Evolutionary conservation across 2,329 filamentous ascomycete species (phyloP).

Genomic region (Dactylella cylindrospora): DNA sequence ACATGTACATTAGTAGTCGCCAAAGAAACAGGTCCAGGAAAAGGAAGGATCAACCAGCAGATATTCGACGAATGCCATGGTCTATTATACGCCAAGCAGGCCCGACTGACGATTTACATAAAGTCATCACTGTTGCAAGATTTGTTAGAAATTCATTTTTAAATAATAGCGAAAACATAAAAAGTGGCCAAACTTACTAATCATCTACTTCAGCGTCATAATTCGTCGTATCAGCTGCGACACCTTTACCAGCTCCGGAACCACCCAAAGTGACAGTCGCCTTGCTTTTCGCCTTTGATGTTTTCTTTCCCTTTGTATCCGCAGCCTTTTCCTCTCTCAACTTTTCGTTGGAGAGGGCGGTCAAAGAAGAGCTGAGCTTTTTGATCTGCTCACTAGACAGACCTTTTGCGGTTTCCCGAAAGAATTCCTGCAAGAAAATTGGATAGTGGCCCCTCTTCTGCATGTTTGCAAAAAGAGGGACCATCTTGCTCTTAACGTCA

Average conservation of each 20-base stretch:
- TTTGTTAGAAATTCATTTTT: constrained; percentile 44
- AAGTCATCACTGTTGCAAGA: constrained; percentile 63
- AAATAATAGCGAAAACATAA: constrained; percentile 5
- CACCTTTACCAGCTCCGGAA: constrained; percentile 57
- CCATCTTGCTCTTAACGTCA: constrained; percentile 73
- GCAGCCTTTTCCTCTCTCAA: constrained; percentile 96
- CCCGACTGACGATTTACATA: constrained; percentile 64
- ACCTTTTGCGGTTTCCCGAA: constrained; percentile 82
- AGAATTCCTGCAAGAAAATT: constrained; percentile 86
- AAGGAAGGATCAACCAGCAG: too few relatives aligned
- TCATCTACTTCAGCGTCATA: constrained; percentile 81
- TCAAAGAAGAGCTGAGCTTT: constrained; percentile 84
- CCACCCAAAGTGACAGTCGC: constrained; percentile 69
- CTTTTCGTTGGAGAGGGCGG: constrained; percentile 94
- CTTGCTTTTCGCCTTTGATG: constrained; percentile 95
- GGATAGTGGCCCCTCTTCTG: constrained; percentile 86
- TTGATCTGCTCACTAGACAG: constrained; percentile 92
- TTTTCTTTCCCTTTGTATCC: constrained; percentile 95
- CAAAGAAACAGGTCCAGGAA: too few relatives aligned
- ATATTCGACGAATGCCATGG: too few relatives aligned
- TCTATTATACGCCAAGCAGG: too few relatives aligned
- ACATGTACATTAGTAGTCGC: too few relatives aligned
- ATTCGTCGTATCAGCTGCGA: constrained; percentile 67
- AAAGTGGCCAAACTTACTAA: constrained; percentile 64
- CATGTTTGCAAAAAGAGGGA: constrained; percentile 73